These are phyloP conservation scores for Thielaviopsis musarum DNA, from an alignment of 2,329 filamentous ascomycete species.

Conservation along the genomic window DNA sequence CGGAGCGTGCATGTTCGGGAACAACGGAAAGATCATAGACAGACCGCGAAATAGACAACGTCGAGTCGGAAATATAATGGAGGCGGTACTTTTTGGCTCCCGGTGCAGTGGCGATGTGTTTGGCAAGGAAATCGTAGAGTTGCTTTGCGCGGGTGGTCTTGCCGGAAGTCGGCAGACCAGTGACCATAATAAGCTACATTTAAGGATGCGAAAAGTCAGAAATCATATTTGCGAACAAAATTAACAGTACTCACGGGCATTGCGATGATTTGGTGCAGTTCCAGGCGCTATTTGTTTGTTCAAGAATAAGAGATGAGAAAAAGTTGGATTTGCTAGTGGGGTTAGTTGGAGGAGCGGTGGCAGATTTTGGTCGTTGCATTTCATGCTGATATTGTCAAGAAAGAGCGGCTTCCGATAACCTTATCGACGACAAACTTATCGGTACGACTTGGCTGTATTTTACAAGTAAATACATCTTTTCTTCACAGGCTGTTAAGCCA, in stretches of 20 bases:
- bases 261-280: not conserved
- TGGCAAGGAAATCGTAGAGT: constrained; percentile 45
- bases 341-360: constrained; percentile 1
- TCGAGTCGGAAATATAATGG: constrained; percentile 58
- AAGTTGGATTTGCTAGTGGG: constrained; percentile 1
- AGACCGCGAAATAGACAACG: constrained; percentile 48
- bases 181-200: constrained; percentile 47
- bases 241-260: constrained; percentile 5
- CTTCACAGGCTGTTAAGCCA: not conserved
- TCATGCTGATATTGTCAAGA: not conserved
- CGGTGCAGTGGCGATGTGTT: constrained; percentile 30
- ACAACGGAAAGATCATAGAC: constrained; percentile 49
- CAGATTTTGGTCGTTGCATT: not conserved
- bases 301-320: not conserved
- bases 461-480: not conserved
- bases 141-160: constrained; percentile 51
- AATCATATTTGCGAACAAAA: not conserved
- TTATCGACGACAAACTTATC: not conserved
- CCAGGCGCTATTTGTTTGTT: not conserved
- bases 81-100: constrained; percentile 39
- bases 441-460: not conserved
- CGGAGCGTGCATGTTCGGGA: constrained; percentile 46
- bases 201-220: not conserved
- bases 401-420: not conserved
- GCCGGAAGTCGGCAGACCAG: constrained; percentile 50